Conservation (phyloP, 192 early-diverging fungal species). For the Coemansia sp. region DNA sequence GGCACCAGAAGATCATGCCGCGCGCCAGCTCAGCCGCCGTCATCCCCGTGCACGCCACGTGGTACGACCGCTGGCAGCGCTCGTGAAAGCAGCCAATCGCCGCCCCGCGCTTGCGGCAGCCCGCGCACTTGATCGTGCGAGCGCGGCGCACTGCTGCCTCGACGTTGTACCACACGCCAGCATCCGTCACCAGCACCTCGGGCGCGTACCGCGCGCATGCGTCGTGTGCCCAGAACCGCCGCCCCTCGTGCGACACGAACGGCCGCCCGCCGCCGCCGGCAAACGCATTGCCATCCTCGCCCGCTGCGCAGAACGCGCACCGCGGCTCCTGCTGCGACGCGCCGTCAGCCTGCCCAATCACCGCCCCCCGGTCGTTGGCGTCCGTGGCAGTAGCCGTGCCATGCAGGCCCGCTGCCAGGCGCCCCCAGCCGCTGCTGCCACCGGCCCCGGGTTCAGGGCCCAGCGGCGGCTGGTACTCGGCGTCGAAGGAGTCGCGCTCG, state of each 20-base stretch:
- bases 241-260: constrained; percentile 60
- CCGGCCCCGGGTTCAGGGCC: no score
- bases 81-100: constrained; percentile 87
- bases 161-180: constrained; percentile 85
- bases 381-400: constrained; percentile 36
- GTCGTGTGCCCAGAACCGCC: constrained; percentile 82
- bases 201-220: constrained; percentile 83
- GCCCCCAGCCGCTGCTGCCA: constrained; percentile 20
- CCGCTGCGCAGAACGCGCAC: constrained; percentile 61
- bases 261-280: constrained; percentile 35
- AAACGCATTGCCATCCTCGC: constrained; percentile 31
- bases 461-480: constrained; percentile 8
- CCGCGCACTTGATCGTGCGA: constrained; percentile 70
- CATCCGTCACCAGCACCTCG: constrained; percentile 70
- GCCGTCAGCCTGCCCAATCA: constrained; percentile 12
- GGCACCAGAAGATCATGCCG: constrained; percentile 89
- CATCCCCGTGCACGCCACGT: constrained; percentile 77
- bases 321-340: constrained; percentile 13
- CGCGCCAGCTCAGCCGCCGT: constrained; percentile 68
- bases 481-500: constrained; percentile 41
- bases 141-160: constrained; percentile 70
- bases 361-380: constrained; percentile 11
- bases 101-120: constrained; percentile 79
- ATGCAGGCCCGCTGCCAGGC: constrained; percentile 43
- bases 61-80: constrained; percentile 80